phyloP scores from a whole-genome alignment of 2,329 filamentous ascomycete genomes.

The Basipetospora chlamydospora region DNA sequence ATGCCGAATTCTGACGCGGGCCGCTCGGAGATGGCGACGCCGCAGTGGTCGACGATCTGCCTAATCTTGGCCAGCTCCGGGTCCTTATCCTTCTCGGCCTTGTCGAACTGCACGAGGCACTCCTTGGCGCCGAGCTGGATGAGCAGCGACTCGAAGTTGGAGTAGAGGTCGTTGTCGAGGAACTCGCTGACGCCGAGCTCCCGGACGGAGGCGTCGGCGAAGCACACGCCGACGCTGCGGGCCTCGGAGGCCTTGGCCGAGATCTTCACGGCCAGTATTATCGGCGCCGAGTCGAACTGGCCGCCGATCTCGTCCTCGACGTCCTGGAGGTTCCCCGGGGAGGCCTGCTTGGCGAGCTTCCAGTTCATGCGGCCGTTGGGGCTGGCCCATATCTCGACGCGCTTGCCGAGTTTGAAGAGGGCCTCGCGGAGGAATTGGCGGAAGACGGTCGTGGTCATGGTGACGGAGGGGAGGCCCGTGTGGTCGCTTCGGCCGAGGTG shows the following conservation, averaged over 20 bases:
- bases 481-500: constrained; percentile 75
- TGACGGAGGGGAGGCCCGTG: constrained; percentile 81
- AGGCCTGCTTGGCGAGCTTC: constrained; percentile 84
- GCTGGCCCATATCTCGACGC: constrained; percentile 80
- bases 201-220: constrained; percentile 89
- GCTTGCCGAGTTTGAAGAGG: constrained; percentile 78
- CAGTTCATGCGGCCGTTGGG: constrained; percentile 69
- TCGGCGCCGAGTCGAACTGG: constrained; percentile 76
- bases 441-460: constrained; percentile 89
- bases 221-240: constrained; percentile 83
- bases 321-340: constrained; percentile 90
- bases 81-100: constrained; percentile 70
- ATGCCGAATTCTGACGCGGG: constrained; percentile 64
- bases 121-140: constrained; percentile 95
- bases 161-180: constrained; percentile 96
- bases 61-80: constrained; percentile 75
- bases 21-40: constrained; percentile 76
- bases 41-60: constrained; percentile 83
- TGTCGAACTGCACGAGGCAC: constrained; percentile 72
- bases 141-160: constrained; percentile 89
- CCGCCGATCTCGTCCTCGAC: constrained; percentile 88
- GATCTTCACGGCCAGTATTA: constrained; percentile 90
- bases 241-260: constrained; percentile 76
- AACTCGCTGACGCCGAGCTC: constrained; percentile 97
- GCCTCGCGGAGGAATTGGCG: constrained; percentile 91